Evolutionary conservation across 2,329 filamentous ascomycete species (phyloP), one percentile per base, ranked within the genome.

Genomic region (Aspergillus thermomutatus): DNA sequence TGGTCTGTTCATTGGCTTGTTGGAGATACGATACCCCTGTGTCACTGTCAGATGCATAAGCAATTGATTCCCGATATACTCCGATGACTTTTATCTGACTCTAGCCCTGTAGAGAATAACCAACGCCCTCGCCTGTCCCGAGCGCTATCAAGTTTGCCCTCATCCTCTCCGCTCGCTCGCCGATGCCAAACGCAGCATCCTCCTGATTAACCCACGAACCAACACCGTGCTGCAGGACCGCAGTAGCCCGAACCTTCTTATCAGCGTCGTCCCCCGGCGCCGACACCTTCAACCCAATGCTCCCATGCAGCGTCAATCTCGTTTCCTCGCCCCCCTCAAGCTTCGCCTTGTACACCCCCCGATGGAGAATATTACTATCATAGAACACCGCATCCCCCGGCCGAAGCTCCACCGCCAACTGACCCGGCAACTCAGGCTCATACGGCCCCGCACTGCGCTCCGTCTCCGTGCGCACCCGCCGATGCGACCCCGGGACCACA

Each of bases 341-440:
- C 59, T 77, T 77, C 8, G 62, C 72, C 57, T 67, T 67, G 57
- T 79, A 80, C 26, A 75, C 69, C 2, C 77, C 76, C 4, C 77
- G 71, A 54, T 79, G 77, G 54, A 95, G 72, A 61, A 96, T 95
- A 72, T 96, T 95, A 69, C 92, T 95, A 72, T 96, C 87, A 70
- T 96, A 96, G 67, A 96, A 96, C 45, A 89, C 89, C 17, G 89
- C 85, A 73, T 96, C 91, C 0, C 91, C 91, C 0, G 90, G 82
- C 60, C 83, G 77, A 59, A 95, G 77, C 68, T 78, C 69, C 17
- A 95, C 90, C 3, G 83, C 75, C 14, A 87, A 68, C 77, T 92
- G 87, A 0, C 78, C 84, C 0, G 87, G 85, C 63, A 94, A 65
- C 1, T 77, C 67, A 2, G 76, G 68, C 63, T 87, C 87, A 65